These are phyloP conservation scores for Solanum virginianum DNA, from an alignment of 257 asterid genomes.

Conservation along the genomic window DNA sequence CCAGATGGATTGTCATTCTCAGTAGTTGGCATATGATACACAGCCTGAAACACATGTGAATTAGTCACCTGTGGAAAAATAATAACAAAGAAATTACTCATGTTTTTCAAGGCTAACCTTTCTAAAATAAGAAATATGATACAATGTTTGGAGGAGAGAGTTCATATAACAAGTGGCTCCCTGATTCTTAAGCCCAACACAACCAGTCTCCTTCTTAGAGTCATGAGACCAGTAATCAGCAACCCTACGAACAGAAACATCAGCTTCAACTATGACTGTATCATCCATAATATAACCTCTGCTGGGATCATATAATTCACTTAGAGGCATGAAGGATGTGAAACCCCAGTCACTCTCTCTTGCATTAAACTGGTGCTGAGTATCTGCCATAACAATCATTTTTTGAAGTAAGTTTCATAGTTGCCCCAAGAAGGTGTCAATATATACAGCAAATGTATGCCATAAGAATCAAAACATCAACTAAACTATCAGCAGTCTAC, in stretches of 20 bases:
- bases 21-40: conserved; percentile 86
- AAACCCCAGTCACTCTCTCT: conserved; percentile 77
- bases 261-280: conserved; percentile 48
- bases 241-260: conserved; percentile 55
- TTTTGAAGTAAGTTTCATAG: background rate
- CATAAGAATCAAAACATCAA: background rate
- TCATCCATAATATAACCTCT: conserved; percentile 52
- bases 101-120: background rate
- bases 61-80: background rate
- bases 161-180: conserved; percentile 13
- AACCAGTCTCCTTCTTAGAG: conserved; percentile 64
- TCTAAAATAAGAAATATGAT: conserved; percentile 7
- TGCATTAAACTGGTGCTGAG: conserved; percentile 58
- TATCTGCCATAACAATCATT: conserved; percentile 23
- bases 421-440: background rate
- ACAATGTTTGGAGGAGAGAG: conserved; percentile 8
- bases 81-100: background rate
- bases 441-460: background rate
- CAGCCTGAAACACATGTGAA: conserved; percentile 39
- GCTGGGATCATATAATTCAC: conserved; percentile 56
- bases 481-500: background rate
- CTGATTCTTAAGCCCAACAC: conserved; percentile 10
- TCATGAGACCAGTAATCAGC: conserved; percentile 56
- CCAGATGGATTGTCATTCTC: conserved; percentile 74
- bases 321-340: conserved; percentile 62